Evolutionary conservation across 129 eudicot species (phyloP), one percentile per base, ranked within the genome.

Genomic region (Saussurea involucrata): DNA sequence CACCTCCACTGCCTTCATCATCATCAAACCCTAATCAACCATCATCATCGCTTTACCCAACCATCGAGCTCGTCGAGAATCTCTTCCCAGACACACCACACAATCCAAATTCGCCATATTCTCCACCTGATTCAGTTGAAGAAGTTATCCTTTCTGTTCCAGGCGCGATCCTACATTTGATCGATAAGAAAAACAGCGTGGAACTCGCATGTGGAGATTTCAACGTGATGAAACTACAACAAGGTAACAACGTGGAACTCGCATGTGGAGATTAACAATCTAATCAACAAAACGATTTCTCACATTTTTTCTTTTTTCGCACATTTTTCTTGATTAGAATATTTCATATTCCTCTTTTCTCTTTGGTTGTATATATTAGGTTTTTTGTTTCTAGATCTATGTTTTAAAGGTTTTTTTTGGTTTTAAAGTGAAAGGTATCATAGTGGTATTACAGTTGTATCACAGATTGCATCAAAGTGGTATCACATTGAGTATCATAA

Each of bases 81-180:
- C 86, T 87, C 63, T 88, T 85, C 74, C 92, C 89, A 0, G 76
- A 84, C 61, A 8, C 73, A 0, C 83, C 83, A 68, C 69, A 27
- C 7, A 21, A 37, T 34, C 28, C 37, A 15, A 31, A 80, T 57
- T 69, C 80, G 25, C 61, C 70, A 24, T 29, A 46, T 66, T 21
- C 60, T 67, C 83, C 96, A 0, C 84, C 86, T 2, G 77, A 81
- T 5, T 72, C 94, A 29, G 13, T 66, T 0, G 91, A 89, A 61
- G 88, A 91, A 34, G 25, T 79, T 20, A 60, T 86, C 46, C 46
- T 91, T 65, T 67, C 88, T 13, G 71, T 95, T 49, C 96, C 97
- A 5, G 97, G 97, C n/a, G 90, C 97, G 3, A 76, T 89, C 34
- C 78, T 95, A 55, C 93, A 95, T 70, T 66, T 95, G 42, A 95